A percentile compares a stretch with the other conserved stretches of the same genome.
Conservation (phyloP, 2,329 filamentous ascomycete genomes). For the Paraphaeosphaeria sporulosa region DNA sequence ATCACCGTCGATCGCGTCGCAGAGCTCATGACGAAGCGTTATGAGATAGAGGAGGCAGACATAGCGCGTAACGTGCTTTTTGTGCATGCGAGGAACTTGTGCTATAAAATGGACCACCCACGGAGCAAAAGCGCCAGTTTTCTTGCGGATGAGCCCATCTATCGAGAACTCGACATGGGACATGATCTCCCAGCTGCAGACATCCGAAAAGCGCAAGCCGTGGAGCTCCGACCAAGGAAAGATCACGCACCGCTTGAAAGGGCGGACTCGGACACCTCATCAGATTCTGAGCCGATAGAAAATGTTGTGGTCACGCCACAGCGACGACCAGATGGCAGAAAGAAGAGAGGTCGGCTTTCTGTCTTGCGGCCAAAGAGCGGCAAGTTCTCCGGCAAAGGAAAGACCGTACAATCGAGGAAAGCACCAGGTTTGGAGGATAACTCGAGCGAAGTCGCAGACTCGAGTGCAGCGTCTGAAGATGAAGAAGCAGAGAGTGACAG, state of each 20-base stretch:
- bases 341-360: slow-evolving; percentile 42
- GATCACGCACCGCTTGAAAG: slow-evolving; percentile 33
- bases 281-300: slow-evolving; percentile 25
- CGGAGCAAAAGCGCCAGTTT: slow-evolving; percentile 38
- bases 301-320: slow-evolving; percentile 30
- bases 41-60: slow-evolving; percentile 46
- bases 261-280: slow-evolving; percentile 30
- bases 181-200: slow-evolving; percentile 40
- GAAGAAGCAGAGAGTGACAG: slow-evolving; percentile 17
- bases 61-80: slow-evolving; percentile 43
- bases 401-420: slow-evolving; percentile 22
- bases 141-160: slow-evolving; percentile 44
- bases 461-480: slow-evolving; percentile 17
- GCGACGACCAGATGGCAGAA: slow-evolving; percentile 28
- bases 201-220: slow-evolving; percentile 38
- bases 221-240: slow-evolving; percentile 41
- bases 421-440: slow-evolving; percentile 19
- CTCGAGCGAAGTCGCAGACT: slow-evolving; percentile 6
- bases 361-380: slow-evolving; percentile 45
- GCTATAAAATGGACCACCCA: slow-evolving; percentile 49
- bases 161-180: slow-evolving; percentile 36
- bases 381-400: slow-evolving; percentile 47
- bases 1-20: slow-evolving; percentile 45
- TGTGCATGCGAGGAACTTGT: slow-evolving; percentile 47
- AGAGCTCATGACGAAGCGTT: slow-evolving; percentile 44